Percentiles rank a stretch among this genome's conserved stretches.
Evolutionary conservation across 1,284 basidiomycete species (phyloP).

Genomic region (Pyrrhoderma noxium): DNA sequence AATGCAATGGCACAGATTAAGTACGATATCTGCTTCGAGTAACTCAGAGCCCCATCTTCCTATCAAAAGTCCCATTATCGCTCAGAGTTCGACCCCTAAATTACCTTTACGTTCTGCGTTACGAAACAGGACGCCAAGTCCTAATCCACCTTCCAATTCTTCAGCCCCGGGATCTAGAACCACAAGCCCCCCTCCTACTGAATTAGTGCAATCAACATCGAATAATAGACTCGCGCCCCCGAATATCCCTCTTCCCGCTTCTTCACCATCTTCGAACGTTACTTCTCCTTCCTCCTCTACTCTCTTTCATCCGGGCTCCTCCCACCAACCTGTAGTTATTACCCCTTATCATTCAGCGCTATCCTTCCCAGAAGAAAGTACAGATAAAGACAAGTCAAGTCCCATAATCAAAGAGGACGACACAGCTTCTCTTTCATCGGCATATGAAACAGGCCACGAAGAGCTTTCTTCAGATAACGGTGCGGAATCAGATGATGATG

Average conservation of each 20-base stretch:
- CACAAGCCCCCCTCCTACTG: not conserved
- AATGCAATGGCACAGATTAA: not conserved
- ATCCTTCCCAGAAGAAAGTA: not conserved
- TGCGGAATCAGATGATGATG: no score
- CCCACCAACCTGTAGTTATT: not conserved
- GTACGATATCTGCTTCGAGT: constrained; percentile 12
- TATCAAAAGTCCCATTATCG: constrained; percentile 2
- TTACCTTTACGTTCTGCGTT: constrained; percentile 12
- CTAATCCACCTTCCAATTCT: constrained; percentile 2
- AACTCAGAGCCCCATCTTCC: constrained; percentile 12
- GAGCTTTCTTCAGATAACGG: constrained; percentile 28
- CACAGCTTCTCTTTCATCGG: constrained; percentile 28
- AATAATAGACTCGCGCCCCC: no score
- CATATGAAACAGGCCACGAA: constrained; percentile 56
- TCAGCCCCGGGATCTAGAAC: not conserved
- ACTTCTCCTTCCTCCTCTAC: no score
- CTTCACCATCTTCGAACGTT: no score
- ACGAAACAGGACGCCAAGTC: constrained; percentile 14
- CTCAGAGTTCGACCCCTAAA: constrained; percentile 1
- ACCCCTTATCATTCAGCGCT: not conserved
- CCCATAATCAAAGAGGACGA: constrained; percentile 4
- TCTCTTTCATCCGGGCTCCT: no score
- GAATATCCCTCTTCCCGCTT: no score
- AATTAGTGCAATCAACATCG: no score
- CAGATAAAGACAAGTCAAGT: not conserved